Conservation (phyloP, 2,329 filamentous ascomycete species). For the Paramyrothecium roridum region DNA sequence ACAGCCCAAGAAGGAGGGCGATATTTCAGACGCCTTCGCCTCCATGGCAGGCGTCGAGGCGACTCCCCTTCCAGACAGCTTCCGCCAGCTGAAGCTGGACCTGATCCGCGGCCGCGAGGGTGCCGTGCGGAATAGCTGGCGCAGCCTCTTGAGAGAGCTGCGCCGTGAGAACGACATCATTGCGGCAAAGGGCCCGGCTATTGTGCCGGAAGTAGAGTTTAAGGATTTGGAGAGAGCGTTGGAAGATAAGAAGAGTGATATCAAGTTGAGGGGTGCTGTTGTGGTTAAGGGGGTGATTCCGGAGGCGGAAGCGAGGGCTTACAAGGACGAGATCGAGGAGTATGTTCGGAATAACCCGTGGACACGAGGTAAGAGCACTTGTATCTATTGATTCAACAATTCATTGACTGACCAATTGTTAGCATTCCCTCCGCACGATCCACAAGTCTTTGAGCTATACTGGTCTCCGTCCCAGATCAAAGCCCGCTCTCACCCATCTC, state of each 20-base stretch:
- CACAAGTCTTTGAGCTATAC: slow-evolving; percentile 73
- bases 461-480: slow-evolving; percentile 68
- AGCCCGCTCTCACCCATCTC: slow-evolving; percentile 63
- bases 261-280: slow-evolving; percentile 58
- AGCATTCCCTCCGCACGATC: slow-evolving; percentile 65
- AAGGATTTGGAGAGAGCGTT: slow-evolving; percentile 37
- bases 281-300: slow-evolving; percentile 66
- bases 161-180: slow-evolving; percentile 45
- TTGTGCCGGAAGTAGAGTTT: slow-evolving; percentile 53
- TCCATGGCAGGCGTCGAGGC: slow-evolving; percentile 49
- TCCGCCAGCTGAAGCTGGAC: slow-evolving; percentile 52
- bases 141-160: slow-evolving; percentile 41
- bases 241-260: slow-evolving; percentile 37
- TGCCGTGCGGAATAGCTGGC: slow-evolving; percentile 45
- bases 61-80: slow-evolving; percentile 50
- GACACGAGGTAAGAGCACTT: slow-evolving; percentile 42
- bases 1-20: slow-evolving; percentile 49
- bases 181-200: slow-evolving; percentile 36
- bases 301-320: slow-evolving; percentile 57
- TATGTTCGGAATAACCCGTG: slow-evolving; percentile 64
- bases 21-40: slow-evolving; percentile 61
- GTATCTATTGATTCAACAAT: background rate
- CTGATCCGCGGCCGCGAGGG: slow-evolving; percentile 48
- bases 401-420: background rate
- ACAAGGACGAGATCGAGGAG: slow-evolving; percentile 61